Conservation (phyloP, 2,329 filamentous ascomycete species). For the Pseudogymnoascus sp. region DNA sequence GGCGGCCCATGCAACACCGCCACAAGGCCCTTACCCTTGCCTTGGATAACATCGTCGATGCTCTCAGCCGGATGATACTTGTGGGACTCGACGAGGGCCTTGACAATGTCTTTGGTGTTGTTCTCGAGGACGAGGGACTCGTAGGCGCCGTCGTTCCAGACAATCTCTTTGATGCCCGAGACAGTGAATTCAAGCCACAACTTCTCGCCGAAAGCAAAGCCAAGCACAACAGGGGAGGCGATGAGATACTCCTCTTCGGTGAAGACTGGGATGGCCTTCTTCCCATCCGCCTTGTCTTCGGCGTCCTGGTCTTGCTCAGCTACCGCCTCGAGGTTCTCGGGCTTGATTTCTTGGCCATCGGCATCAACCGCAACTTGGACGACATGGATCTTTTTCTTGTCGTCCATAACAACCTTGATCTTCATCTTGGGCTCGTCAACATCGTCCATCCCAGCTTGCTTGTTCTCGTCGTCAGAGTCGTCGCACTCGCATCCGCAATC, state of each 20-base stretch:
- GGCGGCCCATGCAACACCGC: conserved; percentile 76
- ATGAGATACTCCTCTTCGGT: conserved; percentile 79
- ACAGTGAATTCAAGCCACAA: conserved; percentile 85
- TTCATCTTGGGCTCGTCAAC: conserved; percentile 30
- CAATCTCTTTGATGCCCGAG: conserved; percentile 69
- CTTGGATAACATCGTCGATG: conserved; percentile 75
- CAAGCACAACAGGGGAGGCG: conserved; percentile 75
- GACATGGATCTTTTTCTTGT: conserved; percentile 43
- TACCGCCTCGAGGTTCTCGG: conserved; percentile 35
- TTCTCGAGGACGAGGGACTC: conserved; percentile 67
- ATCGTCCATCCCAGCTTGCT: conserved; percentile 19
- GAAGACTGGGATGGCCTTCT: conserved; percentile 47
- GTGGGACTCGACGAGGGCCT: conserved; percentile 75
- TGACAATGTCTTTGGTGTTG: conserved; percentile 60
- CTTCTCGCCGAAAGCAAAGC: conserved; percentile 83
- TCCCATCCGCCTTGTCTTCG: conserved; percentile 22
- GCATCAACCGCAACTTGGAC: conserved; percentile 50
- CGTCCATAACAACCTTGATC: conserved; percentile 32
- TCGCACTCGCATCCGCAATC: conserved; percentile 36
- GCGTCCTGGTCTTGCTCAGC: conserved; percentile 18
- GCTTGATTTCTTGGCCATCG: conserved; percentile 46
- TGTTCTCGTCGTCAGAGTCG: conserved; percentile 34
- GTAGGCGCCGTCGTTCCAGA: conserved; percentile 79
- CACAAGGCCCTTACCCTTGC: conserved; percentile 81
- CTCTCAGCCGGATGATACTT: conserved; percentile 74